Conservation (phyloP, 805 yeast species). For the Candida golubevii region DNA sequence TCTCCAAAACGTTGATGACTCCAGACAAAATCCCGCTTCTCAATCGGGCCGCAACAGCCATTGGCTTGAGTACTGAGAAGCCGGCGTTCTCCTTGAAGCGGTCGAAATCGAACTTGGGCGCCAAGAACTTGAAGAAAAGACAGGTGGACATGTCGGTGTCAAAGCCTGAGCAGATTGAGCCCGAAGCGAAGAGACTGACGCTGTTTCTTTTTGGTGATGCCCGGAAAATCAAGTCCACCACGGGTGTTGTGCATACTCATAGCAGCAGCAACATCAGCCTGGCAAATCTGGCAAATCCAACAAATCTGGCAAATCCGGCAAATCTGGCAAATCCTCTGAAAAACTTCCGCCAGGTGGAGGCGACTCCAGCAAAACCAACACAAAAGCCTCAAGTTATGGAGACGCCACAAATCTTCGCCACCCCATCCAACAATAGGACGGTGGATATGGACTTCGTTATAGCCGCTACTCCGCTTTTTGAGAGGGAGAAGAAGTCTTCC, state of each 20-base stretch:
- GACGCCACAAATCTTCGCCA: conserved; percentile 7
- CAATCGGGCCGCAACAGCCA: conserved; percentile 18
- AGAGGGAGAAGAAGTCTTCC: not conserved
- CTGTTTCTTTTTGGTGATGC: conserved; percentile 28
- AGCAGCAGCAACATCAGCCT: not conserved
- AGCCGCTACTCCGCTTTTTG: conserved; percentile 9
- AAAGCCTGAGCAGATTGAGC: conserved; percentile 2
- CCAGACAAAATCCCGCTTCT: conserved; percentile 13
- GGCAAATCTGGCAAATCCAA: conserved; percentile 5
- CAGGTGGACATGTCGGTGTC: conserved; percentile 36
- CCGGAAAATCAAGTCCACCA: conserved; percentile 16
- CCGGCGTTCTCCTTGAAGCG: conserved; percentile 36
- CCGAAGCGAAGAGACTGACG: conserved; percentile 3
- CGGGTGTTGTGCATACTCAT: not conserved
- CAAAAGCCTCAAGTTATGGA: not conserved
- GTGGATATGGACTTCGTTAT: conserved; percentile 5
- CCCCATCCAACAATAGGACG: conserved; percentile 11
- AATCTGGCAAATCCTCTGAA: conserved; percentile 9
- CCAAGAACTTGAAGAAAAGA: conserved; percentile 35
- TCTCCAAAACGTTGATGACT: conserved; percentile 12
- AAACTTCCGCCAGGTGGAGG: conserved; percentile 23
- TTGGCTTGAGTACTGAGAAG: conserved; percentile 20
- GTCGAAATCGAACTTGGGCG: conserved; percentile 37
- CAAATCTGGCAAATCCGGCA: conserved; percentile 5
- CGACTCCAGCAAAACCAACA: conserved; percentile 24